Conservation (phyloP, 352 stramenopile species). For the Phytophthora sp. region DNA sequence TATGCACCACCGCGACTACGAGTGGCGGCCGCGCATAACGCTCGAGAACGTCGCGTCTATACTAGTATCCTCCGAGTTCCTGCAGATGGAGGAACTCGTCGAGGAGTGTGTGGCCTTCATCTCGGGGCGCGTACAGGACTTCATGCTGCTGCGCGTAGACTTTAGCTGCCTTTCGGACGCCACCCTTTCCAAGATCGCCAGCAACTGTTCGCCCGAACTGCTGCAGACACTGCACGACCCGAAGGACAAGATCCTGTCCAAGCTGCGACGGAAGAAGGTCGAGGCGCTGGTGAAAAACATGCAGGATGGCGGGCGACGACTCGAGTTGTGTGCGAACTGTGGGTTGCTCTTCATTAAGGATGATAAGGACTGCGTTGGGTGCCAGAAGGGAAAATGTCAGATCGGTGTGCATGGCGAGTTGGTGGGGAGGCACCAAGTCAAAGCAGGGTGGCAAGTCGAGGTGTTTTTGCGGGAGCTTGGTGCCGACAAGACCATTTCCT, state of each 20-base stretch:
- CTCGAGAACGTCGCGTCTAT: constrained; percentile 88
- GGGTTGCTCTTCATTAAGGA: constrained; percentile 47
- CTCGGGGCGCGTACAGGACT: constrained; percentile 68
- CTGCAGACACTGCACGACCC: constrained; percentile 79
- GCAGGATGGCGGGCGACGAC: constrained; percentile 18
- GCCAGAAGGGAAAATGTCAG: constrained; percentile 42
- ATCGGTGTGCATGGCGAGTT: constrained; percentile 61
- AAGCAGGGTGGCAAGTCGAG: constrained; percentile 51
- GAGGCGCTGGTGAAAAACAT: constrained; percentile 57
- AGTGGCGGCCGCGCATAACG: constrained; percentile 55
- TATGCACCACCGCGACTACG: constrained; percentile 67
- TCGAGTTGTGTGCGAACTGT: constrained; percentile 58
- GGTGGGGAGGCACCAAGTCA: constrained; percentile 48
- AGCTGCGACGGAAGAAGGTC: constrained; percentile 85
- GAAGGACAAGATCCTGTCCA: constrained; percentile 89
- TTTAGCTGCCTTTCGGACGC: constrained; percentile 84
- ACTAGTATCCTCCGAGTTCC: constrained; percentile 91
- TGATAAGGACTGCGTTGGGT: constrained; percentile 32
- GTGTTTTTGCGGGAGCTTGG: constrained; percentile 50
- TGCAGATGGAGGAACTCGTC: constrained; percentile 91
- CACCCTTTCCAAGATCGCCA: constrained; percentile 75
- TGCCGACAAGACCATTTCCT: constrained; percentile 52
- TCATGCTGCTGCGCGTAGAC: constrained; percentile 87
- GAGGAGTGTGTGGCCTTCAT: constrained; percentile 88
- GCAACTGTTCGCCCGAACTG: constrained; percentile 54